Base-by-base conservation (phyloP, 495 filamentous ascomycete species). In the Penicillium crystallinum region DNA sequence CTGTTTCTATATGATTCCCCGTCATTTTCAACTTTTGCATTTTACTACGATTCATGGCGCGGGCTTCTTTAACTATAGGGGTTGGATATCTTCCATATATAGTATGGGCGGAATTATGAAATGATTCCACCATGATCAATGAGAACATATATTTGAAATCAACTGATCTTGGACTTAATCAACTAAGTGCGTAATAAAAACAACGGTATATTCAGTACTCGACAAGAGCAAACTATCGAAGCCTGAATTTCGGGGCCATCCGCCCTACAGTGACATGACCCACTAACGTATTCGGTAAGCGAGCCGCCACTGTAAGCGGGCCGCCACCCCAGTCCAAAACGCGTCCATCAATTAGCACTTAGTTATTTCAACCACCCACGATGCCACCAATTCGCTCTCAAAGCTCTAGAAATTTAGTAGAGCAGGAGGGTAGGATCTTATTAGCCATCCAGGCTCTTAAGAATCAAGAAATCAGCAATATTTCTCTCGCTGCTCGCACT, bases 341-440 rank as follows among this genome's bases (percentile, higher is more conserved):
- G 45, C 45, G 45, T 48, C 45, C 18, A 37, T 19, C 2, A 25
- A 36, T 48, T 48, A 48, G 45, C 17, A 36, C 30, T 36, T 37
- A 22, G 33, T 48, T 12, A 36, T 37, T 29, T 43, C 30, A 57
- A 27, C 43, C 29, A 56, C 37, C 21, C 29, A 56, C 37, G n/a
- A 52, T 52, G 42, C 49, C 35, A 52, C 49, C 49, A 48, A 29
- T 42, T 42, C 54, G 42, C 21, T 19, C 36, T 25, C 10, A 31
- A 48, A 36, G 2, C 19, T n/a, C 36, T 15, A 23, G 30, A 38
- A 52, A 48, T 21, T 37, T 14, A 12, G 30, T 23, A 22, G 41
- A 59, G 34, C 51, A 59, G 25, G 52, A 59, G 37, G 52, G 42
- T 9, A 33, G 58, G 39, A 45, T n/a, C n/a, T n/a, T n/a, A n/a